Percentiles rank a stretch among this genome's conserved stretches.
Evolutionary conservation across 768 basidiomycete species (phyloP).

Genomic region (Hericium rajendrae): DNA sequence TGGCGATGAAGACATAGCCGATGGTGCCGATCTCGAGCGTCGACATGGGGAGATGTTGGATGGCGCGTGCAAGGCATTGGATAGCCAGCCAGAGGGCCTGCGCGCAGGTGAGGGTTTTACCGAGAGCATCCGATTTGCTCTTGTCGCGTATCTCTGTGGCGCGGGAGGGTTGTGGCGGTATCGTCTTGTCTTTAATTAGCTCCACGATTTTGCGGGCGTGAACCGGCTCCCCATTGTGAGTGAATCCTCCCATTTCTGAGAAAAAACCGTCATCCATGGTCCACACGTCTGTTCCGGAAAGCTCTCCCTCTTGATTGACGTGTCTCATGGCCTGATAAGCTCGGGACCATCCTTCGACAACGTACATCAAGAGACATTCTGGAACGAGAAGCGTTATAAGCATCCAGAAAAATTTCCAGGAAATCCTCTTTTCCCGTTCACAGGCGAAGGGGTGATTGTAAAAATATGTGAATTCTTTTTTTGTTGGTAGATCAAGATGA

Average conservation of each 20-base stretch:
- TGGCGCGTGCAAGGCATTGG: not conserved
- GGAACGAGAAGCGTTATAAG: no score
- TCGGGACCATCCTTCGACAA: no score
- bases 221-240: not conserved
- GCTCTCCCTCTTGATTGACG: no score
- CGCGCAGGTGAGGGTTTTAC: not conserved
- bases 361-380: no score
- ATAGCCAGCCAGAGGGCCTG: not conserved
- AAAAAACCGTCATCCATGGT: not conserved
- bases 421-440: no score
- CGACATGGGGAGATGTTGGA: not conserved
- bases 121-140: not conserved
- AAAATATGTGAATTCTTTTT: no score
- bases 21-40: not conserved
- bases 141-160: not conserved
- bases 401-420: no score
- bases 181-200: not conserved
- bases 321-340: no score
- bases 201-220: not conserved
- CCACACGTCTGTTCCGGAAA: not conserved
- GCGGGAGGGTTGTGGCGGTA: not conserved
- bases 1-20: not conserved
- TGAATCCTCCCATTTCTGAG: not conserved
- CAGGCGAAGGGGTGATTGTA: no score
- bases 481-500: no score